A percentile compares a stretch with the other conserved stretches of the same genome.
phyloP scores from a whole-genome alignment of 1,284 basidiomycete genomes.

The Tilletia caries region DNA sequence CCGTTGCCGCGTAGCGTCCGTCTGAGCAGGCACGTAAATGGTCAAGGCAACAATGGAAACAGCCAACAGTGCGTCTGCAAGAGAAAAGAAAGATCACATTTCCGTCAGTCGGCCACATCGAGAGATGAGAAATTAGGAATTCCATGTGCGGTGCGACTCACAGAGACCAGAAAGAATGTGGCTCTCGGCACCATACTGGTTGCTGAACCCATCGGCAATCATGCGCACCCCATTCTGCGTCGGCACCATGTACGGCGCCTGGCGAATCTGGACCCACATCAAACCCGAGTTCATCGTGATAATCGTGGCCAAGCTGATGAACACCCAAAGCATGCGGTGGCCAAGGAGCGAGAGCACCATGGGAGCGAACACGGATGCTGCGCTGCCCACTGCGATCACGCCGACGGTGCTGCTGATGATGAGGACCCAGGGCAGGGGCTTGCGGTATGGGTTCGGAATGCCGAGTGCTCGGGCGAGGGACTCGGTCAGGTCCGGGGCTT shows the following conservation, averaged over 20 bases:
- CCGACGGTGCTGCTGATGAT: slow-evolving; percentile 16
- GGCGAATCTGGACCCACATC: slow-evolving; percentile 95
- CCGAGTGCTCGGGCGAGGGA: slow-evolving; percentile 27
- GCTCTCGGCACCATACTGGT: slow-evolving; percentile 87
- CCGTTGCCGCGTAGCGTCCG: slow-evolving; percentile 71
- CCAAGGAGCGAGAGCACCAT: slow-evolving; percentile 15
- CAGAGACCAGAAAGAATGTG: slow-evolving; percentile 82
- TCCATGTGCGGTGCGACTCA: slow-evolving; percentile 60
- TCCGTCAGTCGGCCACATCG: too few relatives aligned
- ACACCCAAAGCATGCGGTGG: slow-evolving; percentile 30
- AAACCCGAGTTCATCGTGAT: slow-evolving; percentile 57
- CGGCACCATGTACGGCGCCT: slow-evolving; percentile 64
- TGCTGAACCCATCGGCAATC: slow-evolving; percentile 74
- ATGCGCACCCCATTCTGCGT: slow-evolving; percentile 47
- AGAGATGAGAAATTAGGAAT: too few relatives aligned
- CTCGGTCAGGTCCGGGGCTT: slow-evolving; percentile 26
- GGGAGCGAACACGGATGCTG: slow-evolving; percentile 17
- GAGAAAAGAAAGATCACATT: not conserved
- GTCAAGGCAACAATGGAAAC: slow-evolving; percentile 79
- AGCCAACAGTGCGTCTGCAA: slow-evolving; percentile 74
- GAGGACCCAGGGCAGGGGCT: slow-evolving; percentile 34
- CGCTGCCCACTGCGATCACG: slow-evolving; percentile 18
- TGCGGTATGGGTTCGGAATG: slow-evolving; percentile 28
- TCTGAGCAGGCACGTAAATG: slow-evolving; percentile 73
- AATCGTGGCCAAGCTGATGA: slow-evolving; percentile 34